A percentile compares a stretch with the other conserved stretches of the same genome.
Evolutionary conservation across 352 stramenopile species (phyloP).

Genomic region (Detonula confervacea): DNA sequence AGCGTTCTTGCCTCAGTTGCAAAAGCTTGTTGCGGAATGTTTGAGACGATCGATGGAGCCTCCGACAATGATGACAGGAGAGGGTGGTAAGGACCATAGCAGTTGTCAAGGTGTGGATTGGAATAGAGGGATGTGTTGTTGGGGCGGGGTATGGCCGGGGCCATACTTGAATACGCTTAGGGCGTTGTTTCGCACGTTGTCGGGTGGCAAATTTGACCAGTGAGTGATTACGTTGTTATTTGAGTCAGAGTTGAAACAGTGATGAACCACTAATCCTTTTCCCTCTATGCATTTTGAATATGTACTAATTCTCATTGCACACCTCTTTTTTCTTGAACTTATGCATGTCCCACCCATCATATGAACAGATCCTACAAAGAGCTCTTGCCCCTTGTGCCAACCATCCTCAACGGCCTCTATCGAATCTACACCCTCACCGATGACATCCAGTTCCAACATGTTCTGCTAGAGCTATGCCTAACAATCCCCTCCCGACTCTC

Average conservation of each 20-base stretch:
- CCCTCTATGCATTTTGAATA: not conserved
- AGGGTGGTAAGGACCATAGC: not conserved
- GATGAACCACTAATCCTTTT: not conserved
- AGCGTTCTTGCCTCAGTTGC: conserved; percentile 92
- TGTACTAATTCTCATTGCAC: not conserved
- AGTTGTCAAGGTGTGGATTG: not conserved
- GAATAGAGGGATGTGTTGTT: not conserved
- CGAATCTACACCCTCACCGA: conserved; percentile 91
- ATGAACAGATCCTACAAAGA: conserved; percentile 93
- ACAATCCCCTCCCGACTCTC: conserved; percentile 95
- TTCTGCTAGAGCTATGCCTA: conserved; percentile 94
- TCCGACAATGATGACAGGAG: not conserved
- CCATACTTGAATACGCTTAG: conserved; percentile 95
- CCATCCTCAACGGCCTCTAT: conserved; percentile 93
- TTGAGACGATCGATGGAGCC: conserved; percentile 90
- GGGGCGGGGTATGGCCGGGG: conserved; percentile 53
- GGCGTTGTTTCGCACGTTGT: conserved; percentile 95
- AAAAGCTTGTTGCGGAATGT: conserved; percentile 92
- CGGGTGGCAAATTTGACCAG: conserved; percentile 96
- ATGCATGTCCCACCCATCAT: not conserved
- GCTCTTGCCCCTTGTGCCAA: conserved; percentile 92
- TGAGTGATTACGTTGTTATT: conserved; percentile 27
- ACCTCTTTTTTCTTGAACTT: not conserved
- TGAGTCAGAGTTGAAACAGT: not conserved
- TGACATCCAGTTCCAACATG: conserved; percentile 89